These are phyloP conservation scores for Aureobasidium musti DNA, from an alignment of 2,329 filamentous ascomycete species.

Conservation along the genomic window DNA sequence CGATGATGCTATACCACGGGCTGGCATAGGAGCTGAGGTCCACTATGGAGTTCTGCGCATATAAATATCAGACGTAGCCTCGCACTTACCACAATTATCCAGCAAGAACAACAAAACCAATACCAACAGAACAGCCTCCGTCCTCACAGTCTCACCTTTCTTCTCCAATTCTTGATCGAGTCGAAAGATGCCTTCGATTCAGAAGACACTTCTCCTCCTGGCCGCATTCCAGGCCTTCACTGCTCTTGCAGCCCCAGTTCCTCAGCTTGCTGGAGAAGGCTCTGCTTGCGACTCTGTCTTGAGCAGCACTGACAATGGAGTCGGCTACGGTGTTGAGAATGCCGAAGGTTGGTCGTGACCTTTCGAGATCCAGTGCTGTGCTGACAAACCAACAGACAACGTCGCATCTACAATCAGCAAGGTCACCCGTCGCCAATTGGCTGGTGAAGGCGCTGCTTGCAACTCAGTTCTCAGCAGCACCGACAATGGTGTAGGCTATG, in stretches of 20 bases:
- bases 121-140: too few species aligned
- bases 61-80: neutral
- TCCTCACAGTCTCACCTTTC: neutral
- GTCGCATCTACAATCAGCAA: neutral
- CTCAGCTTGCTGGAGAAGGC: conserved; percentile 36
- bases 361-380: rapidly evolving
- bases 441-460: conserved; percentile 34
- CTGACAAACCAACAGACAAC: conserved; percentile 31
- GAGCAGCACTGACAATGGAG: conserved; percentile 33
- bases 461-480: conserved; percentile 33
- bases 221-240: conserved; percentile 1
- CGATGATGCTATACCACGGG: conserved; percentile 7
- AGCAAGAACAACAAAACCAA: neutral
- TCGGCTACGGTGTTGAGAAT: conserved; percentile 34
- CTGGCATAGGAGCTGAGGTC: too few species aligned
- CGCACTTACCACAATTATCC: neutral
- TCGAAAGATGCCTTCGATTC: conserved; percentile 21
- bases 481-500: conserved; percentile 35
- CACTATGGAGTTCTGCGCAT: neutral
- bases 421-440: conserved; percentile 31
- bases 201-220: conserved; percentile 9
- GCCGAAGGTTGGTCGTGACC: conserved; percentile 14
- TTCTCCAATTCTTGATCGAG: neutral
- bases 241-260: conserved; percentile 31
- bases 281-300: conserved; percentile 33